Conservation (phyloP, 2,329 filamentous ascomycete genomes). For the Trichoderma koningii region DNA sequence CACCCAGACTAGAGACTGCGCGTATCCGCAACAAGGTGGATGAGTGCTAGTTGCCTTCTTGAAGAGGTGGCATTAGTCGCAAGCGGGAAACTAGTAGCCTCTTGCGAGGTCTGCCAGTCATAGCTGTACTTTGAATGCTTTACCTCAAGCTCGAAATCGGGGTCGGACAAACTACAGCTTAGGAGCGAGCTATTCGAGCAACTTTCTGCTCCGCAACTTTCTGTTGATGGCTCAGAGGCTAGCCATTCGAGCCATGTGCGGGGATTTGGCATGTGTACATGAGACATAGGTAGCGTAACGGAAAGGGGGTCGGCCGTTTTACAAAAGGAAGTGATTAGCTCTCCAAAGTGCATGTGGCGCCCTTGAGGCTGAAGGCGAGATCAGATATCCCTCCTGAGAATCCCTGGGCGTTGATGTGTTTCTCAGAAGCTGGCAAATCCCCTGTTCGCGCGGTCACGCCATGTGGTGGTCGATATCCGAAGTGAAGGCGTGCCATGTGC, state of each 20-base stretch:
- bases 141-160: constrained; percentile 4
- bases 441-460: not conserved
- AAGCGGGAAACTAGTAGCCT: not conserved
- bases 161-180: not conserved
- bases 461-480: not conserved
- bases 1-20: not conserved
- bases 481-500: constrained; percentile 1
- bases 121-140: too few relatives aligned
- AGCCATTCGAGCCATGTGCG: constrained; percentile 4
- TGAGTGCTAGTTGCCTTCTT: not conserved
- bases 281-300: not conserved
- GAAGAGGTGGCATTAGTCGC: not conserved
- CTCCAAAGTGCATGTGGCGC: not conserved
- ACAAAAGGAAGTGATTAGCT: not conserved
- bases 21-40: constrained; percentile 12
- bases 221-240: not conserved
- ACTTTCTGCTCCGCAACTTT: constrained; percentile 7
- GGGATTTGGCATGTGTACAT: not conserved
- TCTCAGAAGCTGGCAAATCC: not conserved
- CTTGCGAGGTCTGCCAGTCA: too few relatives aligned
- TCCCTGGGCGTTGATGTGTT: not conserved
- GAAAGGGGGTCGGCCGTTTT: not conserved
- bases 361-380: constrained; percentile 4
- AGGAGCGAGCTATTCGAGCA: constrained; percentile 7
- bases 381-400: not conserved